Evolutionary conservation across 371 early-diverging fungal species (phyloP), one percentile per base, ranked within the genome.

Genomic region (Phascolomyces articulosus): DNA sequence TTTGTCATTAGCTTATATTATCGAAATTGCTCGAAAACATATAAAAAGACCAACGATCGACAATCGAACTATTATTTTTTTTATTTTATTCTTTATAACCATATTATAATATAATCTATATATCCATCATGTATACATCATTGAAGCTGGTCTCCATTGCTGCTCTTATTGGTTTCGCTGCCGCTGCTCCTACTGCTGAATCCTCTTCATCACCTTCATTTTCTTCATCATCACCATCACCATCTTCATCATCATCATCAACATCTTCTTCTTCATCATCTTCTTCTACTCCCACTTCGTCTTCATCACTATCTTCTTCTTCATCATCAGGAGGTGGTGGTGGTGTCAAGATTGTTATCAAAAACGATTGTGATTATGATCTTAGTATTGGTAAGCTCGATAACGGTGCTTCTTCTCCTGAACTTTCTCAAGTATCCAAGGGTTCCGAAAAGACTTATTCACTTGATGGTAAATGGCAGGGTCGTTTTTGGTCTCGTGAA

Each of bases 401-500:
- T 29, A 69, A 69, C 49, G 69, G 69, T 2, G 27, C 58, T 15
- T 41, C 48, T 26, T 58, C 49, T 21, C 61, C 48, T 47, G 16
- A 40, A 26, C 26, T 47, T 7, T 28, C 28, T 16, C 21, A 60
- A 4, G 60, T 68, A 16, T 2, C 55, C 20, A 23, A 58, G n/a
- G 68, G 68, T 20, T n/a, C 34, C 2, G 16, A 28, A 18, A 56
- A 70, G 41, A 51, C 44, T 16, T 63, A 71, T 6, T 29, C 66
- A 11, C 55, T 74, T 4, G 54, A 49, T n/a, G 13, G 41, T 23
- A 48, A 67, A 11, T 79, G 79, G 79, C 69, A 67, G 47, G 79
- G 79, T 2, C 69, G 79, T 29, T 61, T 76, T 18, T 79, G 74
- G 74, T 76, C 67, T 34, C 76, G 74, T 65, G 62, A 62, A 29